Base-by-base conservation (phyloP, 2,329 filamentous ascomycete genomes). In the Monilinia laxa region DNA sequence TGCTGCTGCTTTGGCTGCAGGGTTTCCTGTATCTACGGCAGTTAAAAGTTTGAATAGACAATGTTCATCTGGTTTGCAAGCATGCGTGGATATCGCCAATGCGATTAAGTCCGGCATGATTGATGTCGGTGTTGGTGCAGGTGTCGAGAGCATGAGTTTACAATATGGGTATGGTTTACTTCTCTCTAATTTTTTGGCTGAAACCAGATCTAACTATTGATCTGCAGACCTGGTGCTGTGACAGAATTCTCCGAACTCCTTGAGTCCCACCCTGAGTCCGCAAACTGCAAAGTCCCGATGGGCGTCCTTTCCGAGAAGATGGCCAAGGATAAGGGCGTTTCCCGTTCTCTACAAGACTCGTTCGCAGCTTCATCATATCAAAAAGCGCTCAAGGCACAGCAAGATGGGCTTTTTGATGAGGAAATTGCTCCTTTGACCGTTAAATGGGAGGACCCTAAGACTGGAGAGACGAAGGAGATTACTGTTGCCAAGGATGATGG, bases 261-360 rank as follows among this genome's bases (percentile, higher is more conserved):
- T 70, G 91, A 97, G 77, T 85, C 82, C 74, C 85, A 94, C 82
- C 84, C 87, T 71, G 90, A 95, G 77, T 86, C 93, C 31, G 90
- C 90, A 75, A 96, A 97, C 85, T 99, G 95, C 88, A 97, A 96
- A 82, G 94, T 98, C 3, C 89, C 93, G 78, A 98, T 98, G 95
- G 94, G 94, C 74, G 86, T 93, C 14, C 84, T 98, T 60, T 97
- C 92, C 38, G 95, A 99, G 81, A 80, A 94, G 76, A 97, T 98
- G 94, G 95, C 94, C 73, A 90, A 92, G 80, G 92, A 93, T 77
- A 87, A 90, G 75, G 83, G 84, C 68, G 86, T 98, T 76, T 76
- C 82, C 67, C 90, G 95, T 69, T 80, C 83, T 14, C 81, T 85
- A 63, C 95, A 98, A 80, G 95, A 99, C 78, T 86, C 87, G n/a